phyloP scores from a whole-genome alignment of 768 basidiomycete genomes.

The Dentipellis sp. region DNA sequence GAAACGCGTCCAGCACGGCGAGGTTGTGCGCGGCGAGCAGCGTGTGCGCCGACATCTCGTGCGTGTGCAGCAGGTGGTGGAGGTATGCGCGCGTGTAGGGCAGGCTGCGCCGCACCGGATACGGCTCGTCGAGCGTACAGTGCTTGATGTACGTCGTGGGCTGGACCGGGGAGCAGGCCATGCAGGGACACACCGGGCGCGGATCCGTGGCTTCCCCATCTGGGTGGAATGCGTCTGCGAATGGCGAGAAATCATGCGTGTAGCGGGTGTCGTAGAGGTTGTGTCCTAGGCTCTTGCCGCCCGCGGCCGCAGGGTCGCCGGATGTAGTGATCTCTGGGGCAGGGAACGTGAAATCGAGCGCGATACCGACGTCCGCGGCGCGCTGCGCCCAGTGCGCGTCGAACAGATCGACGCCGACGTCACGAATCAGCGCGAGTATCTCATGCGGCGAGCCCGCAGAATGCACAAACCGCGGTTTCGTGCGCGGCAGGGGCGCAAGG shows the following conservation, averaged over 20 bases:
- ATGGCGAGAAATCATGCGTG: conserved; percentile 46
- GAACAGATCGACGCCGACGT: conserved; percentile 68
- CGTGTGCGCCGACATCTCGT: conserved; percentile 84
- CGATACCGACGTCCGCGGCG: conserved; percentile 62
- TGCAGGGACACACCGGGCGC: conserved; percentile 21
- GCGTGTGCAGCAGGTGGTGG: conserved; percentile 80
- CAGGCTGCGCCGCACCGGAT: conserved; percentile 25
- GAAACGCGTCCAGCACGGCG: conserved; percentile 54
- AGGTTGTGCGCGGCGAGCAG: conserved; percentile 73
- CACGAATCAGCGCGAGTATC: conserved; percentile 52
- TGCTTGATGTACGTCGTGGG: conserved; percentile 10
- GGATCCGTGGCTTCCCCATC: conserved; percentile 31
- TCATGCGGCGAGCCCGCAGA: conserved; percentile 58
- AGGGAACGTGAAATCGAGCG: conserved; percentile 74
- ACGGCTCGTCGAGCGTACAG: conserved; percentile 12
- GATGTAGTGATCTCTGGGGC: conserved; percentile 17
- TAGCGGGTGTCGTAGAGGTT: conserved; percentile 60
- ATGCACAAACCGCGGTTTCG: conserved; percentile 59
- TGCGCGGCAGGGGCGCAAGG: conserved; percentile 37
- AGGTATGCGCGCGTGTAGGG: conserved; percentile 53
- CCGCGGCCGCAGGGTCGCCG: conserved; percentile 8
- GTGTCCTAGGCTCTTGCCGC: conserved; percentile 47
- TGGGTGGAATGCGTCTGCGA: conserved; percentile 37
- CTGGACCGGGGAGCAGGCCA: conserved; percentile 20
- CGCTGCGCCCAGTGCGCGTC: conserved; percentile 65